These are phyloP conservation scores for Amphibolis antarctica DNA, from an alignment of 106 monocot species.

Conservation along the genomic window DNA sequence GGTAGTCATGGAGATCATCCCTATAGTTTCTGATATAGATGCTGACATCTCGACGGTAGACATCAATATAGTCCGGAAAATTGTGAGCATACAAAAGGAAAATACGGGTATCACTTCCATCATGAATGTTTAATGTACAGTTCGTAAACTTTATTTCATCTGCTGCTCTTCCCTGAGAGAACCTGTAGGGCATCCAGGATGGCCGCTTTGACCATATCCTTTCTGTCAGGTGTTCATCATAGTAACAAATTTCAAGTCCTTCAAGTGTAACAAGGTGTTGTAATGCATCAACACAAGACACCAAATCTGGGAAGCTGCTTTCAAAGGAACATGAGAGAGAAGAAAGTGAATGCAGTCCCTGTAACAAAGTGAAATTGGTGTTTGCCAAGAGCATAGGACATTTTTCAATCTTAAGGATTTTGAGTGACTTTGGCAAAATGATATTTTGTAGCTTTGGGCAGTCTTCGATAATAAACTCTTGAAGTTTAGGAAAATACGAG, in stretches of 20 bases:
- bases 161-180: constrained; percentile 2
- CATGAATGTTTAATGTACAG: neutral
- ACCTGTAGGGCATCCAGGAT: neutral
- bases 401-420: constrained; percentile 3
- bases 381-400: neutral
- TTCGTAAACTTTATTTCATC: neutral
- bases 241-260: neutral
- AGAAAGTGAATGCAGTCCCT: neutral
- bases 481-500: neutral
- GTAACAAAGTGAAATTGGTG: neutral
- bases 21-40: neutral
- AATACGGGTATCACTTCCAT: neutral
- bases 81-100: constrained; percentile 1
- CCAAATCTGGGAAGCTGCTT: neutral
- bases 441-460: neutral
- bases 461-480: neutral
- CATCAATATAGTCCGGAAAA: neutral
- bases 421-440: neutral
- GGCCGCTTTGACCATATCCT: neutral
- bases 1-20: neutral
- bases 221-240: neutral
- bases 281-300: neutral
- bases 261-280: neutral
- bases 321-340: neutral
- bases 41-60: neutral